Conservation (phyloP, 352 stramenopile species). For the Globisporangium apiculatum region DNA sequence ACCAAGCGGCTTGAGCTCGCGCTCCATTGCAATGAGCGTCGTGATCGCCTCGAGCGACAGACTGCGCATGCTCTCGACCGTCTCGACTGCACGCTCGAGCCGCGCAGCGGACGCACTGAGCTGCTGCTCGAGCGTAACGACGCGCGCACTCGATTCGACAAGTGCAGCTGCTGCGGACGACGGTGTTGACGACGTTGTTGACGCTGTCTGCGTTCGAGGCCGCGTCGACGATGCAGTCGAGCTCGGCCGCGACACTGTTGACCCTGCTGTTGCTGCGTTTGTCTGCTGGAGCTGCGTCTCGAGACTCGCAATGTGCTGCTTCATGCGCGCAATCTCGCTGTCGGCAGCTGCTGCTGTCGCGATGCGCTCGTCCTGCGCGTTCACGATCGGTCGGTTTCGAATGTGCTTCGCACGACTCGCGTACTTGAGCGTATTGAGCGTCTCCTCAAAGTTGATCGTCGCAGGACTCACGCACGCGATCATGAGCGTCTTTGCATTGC, state of each 20-base stretch:
- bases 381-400: constrained; percentile 98
- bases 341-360: constrained; percentile 23
- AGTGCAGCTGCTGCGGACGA: neutral
- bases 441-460: constrained; percentile 91
- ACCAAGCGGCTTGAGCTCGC: constrained; percentile 66
- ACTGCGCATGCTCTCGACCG: constrained; percentile 44
- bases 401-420: constrained; percentile 99
- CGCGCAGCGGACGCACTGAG: constrained; percentile 30
- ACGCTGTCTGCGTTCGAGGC: neutral
- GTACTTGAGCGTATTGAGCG: constrained; percentile 97
- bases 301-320: constrained; percentile 64
- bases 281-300: constrained; percentile 56
- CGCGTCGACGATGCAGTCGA: neutral
- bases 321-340: constrained; percentile 64
- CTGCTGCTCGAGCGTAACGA: constrained; percentile 14
- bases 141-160: neutral
- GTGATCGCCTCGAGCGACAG: constrained; percentile 67
- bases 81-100: constrained; percentile 30
- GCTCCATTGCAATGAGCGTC: constrained; percentile 64
- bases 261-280: constrained; percentile 1
- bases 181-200: neutral
- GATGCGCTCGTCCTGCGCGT: constrained; percentile 62
- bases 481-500: constrained; percentile 89
- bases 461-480: constrained; percentile 83
- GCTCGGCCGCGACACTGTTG: constrained; percentile 2